phyloP scores from a whole-genome alignment of 306 rosid species.

The Coriaria nepalensis region DNA sequence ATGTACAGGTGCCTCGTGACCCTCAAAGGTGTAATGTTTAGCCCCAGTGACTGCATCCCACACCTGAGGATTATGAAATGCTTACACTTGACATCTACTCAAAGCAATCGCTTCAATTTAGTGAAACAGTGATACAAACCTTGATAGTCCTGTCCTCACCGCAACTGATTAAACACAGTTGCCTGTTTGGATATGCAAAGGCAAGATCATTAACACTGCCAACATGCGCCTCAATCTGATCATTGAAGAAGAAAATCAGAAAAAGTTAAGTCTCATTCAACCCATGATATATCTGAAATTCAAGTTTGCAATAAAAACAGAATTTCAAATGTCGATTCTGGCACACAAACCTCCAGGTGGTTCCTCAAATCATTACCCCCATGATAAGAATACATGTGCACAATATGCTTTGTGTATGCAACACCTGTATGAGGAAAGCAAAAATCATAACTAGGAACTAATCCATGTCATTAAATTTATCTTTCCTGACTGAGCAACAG shows the following conservation, averaged over 20 bases:
- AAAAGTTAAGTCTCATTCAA: not conserved
- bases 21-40: slow-evolving; percentile 72
- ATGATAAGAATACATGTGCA: slow-evolving; percentile 82
- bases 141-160: slow-evolving; percentile 96
- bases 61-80: slow-evolving; percentile 43
- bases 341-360: slow-evolving; percentile 73
- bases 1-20: slow-evolving; percentile 89
- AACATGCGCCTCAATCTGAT: slow-evolving; percentile 89
- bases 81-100: slow-evolving; percentile 10
- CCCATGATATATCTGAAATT: no score
- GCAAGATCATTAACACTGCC: slow-evolving; percentile 98
- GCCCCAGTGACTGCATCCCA: slow-evolving; percentile 90
- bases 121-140: slow-evolving; percentile 40
- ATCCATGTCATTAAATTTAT: not conserved
- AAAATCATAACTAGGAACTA: slow-evolving; percentile 12
- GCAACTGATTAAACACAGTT: slow-evolving; percentile 79
- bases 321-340: slow-evolving; percentile 9
- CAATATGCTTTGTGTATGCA: slow-evolving; percentile 93
- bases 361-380: slow-evolving; percentile 79
- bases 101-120: slow-evolving; percentile 14
- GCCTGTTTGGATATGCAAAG: slow-evolving; percentile 93
- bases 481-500: slow-evolving; percentile 6
- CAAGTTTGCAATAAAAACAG: slow-evolving; percentile 4
- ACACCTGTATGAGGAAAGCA: slow-evolving; percentile 50
- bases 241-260: slow-evolving; percentile 8